These are phyloP conservation scores for Oenanthe sinensis DNA, from an alignment of 129 eudicot genomes.

Conservation along the genomic window DNA sequence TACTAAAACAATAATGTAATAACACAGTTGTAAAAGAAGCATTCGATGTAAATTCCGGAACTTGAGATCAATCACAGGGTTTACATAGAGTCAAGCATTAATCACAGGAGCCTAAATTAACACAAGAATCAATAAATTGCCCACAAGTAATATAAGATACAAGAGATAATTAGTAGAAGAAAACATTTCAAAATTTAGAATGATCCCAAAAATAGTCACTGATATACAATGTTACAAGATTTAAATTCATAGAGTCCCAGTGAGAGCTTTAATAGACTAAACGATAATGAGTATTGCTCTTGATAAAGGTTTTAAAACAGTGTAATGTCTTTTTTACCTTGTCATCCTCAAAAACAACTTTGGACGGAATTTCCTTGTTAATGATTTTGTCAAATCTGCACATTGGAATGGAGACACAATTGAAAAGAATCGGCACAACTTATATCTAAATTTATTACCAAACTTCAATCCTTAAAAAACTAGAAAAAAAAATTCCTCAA, in stretches of 20 bases:
- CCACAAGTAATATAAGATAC: not conserved
- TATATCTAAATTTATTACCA: not conserved
- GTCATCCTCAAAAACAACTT: constrained; percentile 76
- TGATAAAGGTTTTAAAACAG: not conserved
- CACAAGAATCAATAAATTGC: too few relatives aligned
- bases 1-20: not conserved
- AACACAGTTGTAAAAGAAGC: not conserved
- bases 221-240: too few relatives aligned
- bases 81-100: not conserved
- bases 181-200: not conserved
- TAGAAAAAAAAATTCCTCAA: not conserved
- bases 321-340: constrained; percentile 30
- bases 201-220: not conserved
- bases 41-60: not conserved
- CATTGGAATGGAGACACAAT: not conserved
- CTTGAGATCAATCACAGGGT: not conserved
- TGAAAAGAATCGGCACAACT: not conserved
- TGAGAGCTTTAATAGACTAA: not conserved
- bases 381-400: constrained; percentile 85
- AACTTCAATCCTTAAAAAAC: not conserved
- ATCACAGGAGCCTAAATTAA: not conserved
- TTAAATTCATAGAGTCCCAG: too few relatives aligned
- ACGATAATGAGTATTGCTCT: not conserved
- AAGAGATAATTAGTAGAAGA: not conserved
- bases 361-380: constrained; percentile 76